Conservation (phyloP, 2,329 filamentous ascomycete species). For the Mariannaea sp. region DNA sequence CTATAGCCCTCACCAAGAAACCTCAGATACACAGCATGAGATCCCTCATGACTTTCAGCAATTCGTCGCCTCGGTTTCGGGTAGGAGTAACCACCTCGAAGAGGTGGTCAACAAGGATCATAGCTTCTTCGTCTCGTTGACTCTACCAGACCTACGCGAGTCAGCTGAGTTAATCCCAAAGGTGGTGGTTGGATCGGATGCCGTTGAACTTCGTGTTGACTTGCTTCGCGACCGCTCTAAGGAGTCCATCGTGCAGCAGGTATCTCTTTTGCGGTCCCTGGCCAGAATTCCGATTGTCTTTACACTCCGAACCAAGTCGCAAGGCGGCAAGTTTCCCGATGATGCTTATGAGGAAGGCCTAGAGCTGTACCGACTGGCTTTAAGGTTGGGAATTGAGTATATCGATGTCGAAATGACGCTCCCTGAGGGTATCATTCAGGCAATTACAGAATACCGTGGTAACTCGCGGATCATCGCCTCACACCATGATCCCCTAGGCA, state of each 20-base stretch:
- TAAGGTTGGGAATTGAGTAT: slow-evolving; percentile 88
- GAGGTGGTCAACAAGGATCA: slow-evolving; percentile 59
- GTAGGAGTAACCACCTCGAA: slow-evolving; percentile 53
- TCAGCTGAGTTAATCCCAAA: slow-evolving; percentile 68
- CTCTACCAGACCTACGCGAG: slow-evolving; percentile 72
- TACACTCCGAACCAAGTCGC: slow-evolving; percentile 82
- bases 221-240: slow-evolving; percentile 75
- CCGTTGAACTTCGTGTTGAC: slow-evolving; percentile 93
- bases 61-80: slow-evolving; percentile 48
- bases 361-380: slow-evolving; percentile 75
- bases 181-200: slow-evolving; percentile 84
- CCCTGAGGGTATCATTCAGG: slow-evolving; percentile 73
- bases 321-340: slow-evolving; percentile 89
- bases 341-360: slow-evolving; percentile 71
- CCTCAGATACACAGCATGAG: slow-evolving; percentile 27
- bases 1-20: slow-evolving; percentile 71
- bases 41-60: slow-evolving; percentile 44
- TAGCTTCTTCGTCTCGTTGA: slow-evolving; percentile 93
- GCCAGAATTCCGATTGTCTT: slow-evolving; percentile 85
- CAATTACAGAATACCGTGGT: slow-evolving; percentile 69
- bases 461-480: slow-evolving; percentile 88
- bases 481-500: slow-evolving; percentile 83
- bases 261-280: slow-evolving; percentile 75
- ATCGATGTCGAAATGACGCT: slow-evolving; percentile 91
- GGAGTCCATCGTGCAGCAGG: slow-evolving; percentile 81